A percentile compares a stretch with the other conserved stretches of the same genome.
Conservation (phyloP, 805 yeast genomes). For the Candida gorgasii region DNA sequence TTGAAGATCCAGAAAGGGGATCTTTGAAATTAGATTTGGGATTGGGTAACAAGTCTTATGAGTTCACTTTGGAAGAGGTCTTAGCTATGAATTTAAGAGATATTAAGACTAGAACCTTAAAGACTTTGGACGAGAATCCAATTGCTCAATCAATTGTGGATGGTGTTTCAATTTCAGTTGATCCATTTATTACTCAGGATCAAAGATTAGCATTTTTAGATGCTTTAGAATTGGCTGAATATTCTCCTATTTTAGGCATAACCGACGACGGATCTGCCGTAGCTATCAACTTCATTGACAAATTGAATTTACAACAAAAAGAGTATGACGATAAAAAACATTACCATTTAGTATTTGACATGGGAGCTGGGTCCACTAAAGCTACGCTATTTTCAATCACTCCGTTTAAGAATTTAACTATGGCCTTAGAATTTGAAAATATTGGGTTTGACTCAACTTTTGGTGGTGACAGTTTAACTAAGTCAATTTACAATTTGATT, state of each 20-base stretch:
- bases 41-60: constrained; percentile 28
- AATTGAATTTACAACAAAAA: constrained; percentile 40
- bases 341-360: constrained; percentile 76
- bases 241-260: constrained; percentile 57
- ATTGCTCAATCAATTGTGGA: constrained; percentile 51
- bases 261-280: constrained; percentile 94
- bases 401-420: constrained; percentile 42
- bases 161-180: constrained; percentile 76
- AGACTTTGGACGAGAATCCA: constrained; percentile 54
- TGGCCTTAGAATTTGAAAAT: constrained; percentile 64
- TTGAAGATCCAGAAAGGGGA: constrained; percentile 39
- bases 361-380: constrained; percentile 90
- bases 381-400: constrained; percentile 78
- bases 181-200: constrained; percentile 63
- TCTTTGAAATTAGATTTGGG: constrained; percentile 59
- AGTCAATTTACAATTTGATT: constrained; percentile 60
- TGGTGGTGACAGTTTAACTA: constrained; percentile 78
- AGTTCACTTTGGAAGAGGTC: constrained; percentile 67
- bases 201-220: constrained; percentile 74
- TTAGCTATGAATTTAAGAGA: constrained; percentile 81
- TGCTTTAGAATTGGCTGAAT: constrained; percentile 68
- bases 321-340: constrained; percentile 41
- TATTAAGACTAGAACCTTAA: constrained; percentile 62
- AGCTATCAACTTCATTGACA: constrained; percentile 75
- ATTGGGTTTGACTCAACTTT: constrained; percentile 65